Percentiles rank a stretch among this genome's conserved stretches.
phyloP scores from a whole-genome alignment of 2,329 filamentous ascomycete genomes.

The Fusarium phyllophilum region DNA sequence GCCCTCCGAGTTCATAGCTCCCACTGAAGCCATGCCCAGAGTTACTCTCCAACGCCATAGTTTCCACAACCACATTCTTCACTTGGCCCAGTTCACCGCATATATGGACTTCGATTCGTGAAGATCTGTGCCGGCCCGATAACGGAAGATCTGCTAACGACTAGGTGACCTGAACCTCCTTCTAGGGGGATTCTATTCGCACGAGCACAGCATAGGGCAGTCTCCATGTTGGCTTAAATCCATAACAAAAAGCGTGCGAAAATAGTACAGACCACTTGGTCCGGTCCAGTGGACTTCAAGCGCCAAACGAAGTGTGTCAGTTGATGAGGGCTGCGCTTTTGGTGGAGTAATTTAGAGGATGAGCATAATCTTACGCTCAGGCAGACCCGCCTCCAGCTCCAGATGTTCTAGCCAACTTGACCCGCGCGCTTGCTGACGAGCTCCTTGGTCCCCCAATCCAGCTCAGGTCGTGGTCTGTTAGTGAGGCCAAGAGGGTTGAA shows the following conservation, averaged over 20 bases:
- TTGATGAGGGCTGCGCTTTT: slow-evolving; percentile 35
- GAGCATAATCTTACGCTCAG: slow-evolving; percentile 31
- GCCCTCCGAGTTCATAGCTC: background rate
- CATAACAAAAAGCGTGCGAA: slow-evolving; percentile 24
- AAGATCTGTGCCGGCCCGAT: slow-evolving; percentile 38
- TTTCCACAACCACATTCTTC: background rate
- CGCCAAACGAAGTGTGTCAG: slow-evolving; percentile 34
- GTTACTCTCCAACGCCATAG: background rate
- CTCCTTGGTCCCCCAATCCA: background rate
- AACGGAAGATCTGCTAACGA: slow-evolving; percentile 38
- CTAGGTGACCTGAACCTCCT: slow-evolving; percentile 19
- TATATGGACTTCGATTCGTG: slow-evolving; percentile 21
- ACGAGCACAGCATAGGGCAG: slow-evolving; percentile 20
- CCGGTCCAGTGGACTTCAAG: slow-evolving; percentile 17
- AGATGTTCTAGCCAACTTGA: slow-evolving; percentile 14
- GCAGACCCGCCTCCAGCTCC: slow-evolving; percentile 31
- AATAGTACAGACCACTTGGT: slow-evolving; percentile 33
- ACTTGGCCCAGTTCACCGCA: slow-evolving; percentile 40
- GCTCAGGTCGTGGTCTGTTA: slow-evolving; percentile 26
- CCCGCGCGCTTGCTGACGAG: slow-evolving; percentile 15
- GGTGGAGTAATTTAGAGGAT: slow-evolving; percentile 20
- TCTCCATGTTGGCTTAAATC: slow-evolving; percentile 16
- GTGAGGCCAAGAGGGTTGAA: slow-evolving; percentile 24
- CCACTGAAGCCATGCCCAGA: slow-evolving; percentile 1
- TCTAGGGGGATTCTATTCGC: slow-evolving; percentile 20